Evolutionary conservation across 495 filamentous ascomycete species (phyloP), one percentile per base, ranked within the genome.

Genomic region (Staphylotrichum longicolle): DNA sequence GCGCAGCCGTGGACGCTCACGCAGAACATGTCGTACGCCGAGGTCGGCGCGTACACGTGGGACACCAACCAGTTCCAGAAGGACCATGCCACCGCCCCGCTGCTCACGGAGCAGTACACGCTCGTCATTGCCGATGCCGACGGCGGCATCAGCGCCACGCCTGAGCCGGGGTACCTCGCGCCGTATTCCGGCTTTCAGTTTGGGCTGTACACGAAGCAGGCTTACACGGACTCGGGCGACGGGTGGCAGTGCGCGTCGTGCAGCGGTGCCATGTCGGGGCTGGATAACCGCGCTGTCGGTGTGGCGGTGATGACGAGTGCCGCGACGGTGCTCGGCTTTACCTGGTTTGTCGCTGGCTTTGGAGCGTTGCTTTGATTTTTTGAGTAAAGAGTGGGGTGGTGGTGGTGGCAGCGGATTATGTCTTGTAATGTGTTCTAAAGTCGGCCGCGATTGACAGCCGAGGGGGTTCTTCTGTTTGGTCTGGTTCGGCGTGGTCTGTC

Each of bases 261-360:
- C 80, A 90, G 77, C 73, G 83, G 77, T 30, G 91, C 88, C 8
- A 60, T 88, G 35, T 85, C 85, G 48, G 49, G 54, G 15, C 77
- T 85, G 63, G 87, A 93, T 48, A 76, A 77, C 45, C 80, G 86
- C 60, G 87, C 86, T 3, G 65, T 98, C 7, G 85, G 87, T 49
- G 88, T 91, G 61, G 81, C 88, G 56, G 57, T 93, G 49, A 83
- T 84, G 54, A 95, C 95, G 89, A 84, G 82, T 46, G 62, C 82
- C 20, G 76, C 94, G 49, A 96, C 92, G 7, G 76, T 96, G 11
- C 63, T 89, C 34, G 91, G 90, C 49, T 96, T 96, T 71, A 89
- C 89, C 54, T 96, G 91, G 89, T 97, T 96, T 66, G 86, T 91
- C 47, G 82, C 82, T 46, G 89, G 83, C 10, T 79, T 87, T 56